These are phyloP conservation scores for Craterostigma plantagineum DNA, from an alignment of 257 asterid genomes.

Conservation along the genomic window DNA sequence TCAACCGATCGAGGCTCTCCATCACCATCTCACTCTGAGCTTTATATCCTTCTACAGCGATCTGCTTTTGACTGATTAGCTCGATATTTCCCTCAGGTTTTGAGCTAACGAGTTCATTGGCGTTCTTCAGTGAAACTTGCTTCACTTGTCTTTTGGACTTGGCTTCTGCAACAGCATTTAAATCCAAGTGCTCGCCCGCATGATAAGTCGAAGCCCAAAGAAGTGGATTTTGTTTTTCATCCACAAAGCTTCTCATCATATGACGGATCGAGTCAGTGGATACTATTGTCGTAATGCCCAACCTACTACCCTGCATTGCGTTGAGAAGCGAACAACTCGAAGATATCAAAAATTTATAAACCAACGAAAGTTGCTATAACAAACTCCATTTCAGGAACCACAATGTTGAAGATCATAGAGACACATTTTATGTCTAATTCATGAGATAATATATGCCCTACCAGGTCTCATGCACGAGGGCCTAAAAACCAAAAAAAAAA, in stretches of 20 bases:
- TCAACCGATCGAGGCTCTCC: slow-evolving; percentile 91
- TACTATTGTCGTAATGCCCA: slow-evolving; percentile 86
- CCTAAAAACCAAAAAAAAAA: slow-evolving; percentile 6
- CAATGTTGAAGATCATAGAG: no score
- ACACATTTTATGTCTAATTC: no score
- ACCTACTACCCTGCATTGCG: slow-evolving; percentile 92
- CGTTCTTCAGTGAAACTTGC: slow-evolving; percentile 28
- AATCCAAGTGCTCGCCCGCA: slow-evolving; percentile 92
- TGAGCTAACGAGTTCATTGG: slow-evolving; percentile 22
- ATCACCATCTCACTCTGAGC: slow-evolving; percentile 99
- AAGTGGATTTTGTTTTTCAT: slow-evolving; percentile 73
- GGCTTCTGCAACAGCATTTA: slow-evolving; percentile 78
- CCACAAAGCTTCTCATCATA: slow-evolving; percentile 98
- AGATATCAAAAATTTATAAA: neutral
- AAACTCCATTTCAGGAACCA: no score
- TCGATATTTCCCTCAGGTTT: slow-evolving; percentile 42
- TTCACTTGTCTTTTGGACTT: slow-evolving; percentile 79
- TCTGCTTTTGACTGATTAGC: slow-evolving; percentile 61
- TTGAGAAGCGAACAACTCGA: slow-evolving; percentile 2
- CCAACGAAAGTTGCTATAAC: no score
- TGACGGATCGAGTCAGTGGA: slow-evolving; percentile 97
- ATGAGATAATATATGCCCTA: no score
- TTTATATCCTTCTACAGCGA: slow-evolving; percentile 94
- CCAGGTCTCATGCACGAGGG: no score
- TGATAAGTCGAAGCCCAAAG: slow-evolving; percentile 99